Base-by-base conservation (phyloP, 2,329 filamentous ascomycete species). In the Fusarium neocosmosporiellum region DNA sequence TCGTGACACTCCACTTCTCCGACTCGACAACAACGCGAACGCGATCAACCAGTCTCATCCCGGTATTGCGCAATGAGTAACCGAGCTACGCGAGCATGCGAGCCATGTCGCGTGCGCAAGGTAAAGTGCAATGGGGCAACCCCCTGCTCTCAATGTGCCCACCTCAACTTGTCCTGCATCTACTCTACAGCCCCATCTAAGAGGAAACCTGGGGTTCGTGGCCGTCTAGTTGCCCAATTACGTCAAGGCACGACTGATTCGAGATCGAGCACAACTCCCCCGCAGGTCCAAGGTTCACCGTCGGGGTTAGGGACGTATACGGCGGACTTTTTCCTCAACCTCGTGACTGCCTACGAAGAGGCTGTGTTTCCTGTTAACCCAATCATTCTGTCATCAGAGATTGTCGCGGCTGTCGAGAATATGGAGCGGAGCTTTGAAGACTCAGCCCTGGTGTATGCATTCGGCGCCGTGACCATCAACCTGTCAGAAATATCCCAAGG, bases 281-380 rank as follows among this genome's bases (percentile, higher is more conserved):
- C 55, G 14, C 67, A 59, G 6, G 60, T 54, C 46, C 65, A 59
- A 27, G 69, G 68, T 7, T 50, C 68, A 0, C 66, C 61, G 41
- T 48, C 73, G 4, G 62, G 71, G 2, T 59, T 64, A 11, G 63
- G 71, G 22, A 41, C 59, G 4, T 82, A 80, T 18, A 72, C 77
- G 0, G 7, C 73, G 0, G 78, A 79, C 18, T 83, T 81, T 71
- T 83, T 83, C 65, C 68, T 81, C 36, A 67, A 65, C 5, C 75
- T 83, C 18, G 66, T 83, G 7, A 74, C 77, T 2, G 77, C 81
- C 16, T 83, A 80, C 58, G 80, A 83, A 39, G 73, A 79, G 24
- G 74, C 80, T 7, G 81, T 83, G 9, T 83, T 83, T 14, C 82
- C 82, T 2, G 75, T 83, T 43, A 83, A 81, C 58, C 82, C 82